Evolutionary conservation across 2,329 filamentous ascomycete genomes (phyloP).

Genomic region (Canariomyces notabilis): DNA sequence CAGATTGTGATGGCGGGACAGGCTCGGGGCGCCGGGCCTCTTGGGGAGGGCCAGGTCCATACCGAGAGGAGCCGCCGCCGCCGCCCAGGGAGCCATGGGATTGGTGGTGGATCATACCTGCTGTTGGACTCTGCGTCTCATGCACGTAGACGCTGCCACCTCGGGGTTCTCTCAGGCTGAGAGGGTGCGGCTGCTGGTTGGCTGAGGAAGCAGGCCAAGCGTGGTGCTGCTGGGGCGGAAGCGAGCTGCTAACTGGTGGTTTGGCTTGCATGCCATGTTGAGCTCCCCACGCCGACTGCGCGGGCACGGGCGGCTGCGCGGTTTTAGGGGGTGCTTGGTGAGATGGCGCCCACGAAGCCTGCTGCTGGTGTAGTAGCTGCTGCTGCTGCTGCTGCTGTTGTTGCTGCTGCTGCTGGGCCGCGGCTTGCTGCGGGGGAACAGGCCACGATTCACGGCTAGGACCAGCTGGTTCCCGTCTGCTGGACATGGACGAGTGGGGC

Average conservation of each 20-base stretch:
- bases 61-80: too few species aligned
- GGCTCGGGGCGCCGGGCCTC: constrained; percentile 18
- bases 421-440: constrained; percentile 27
- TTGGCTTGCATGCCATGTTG: constrained; percentile 24
- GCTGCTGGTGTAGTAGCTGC: constrained; percentile 16
- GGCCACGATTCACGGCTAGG: constrained; percentile 35
- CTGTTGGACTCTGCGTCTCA: constrained; percentile 23
- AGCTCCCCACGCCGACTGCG: constrained; percentile 25
- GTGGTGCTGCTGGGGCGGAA: constrained; percentile 21
- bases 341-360: constrained; percentile 14
- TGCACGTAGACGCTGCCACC: constrained; percentile 20
- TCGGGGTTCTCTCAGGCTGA: constrained; percentile 24
- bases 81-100: constrained; percentile 29
- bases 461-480: constrained; percentile 40
- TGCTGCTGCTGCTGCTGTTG: constrained; percentile 16
- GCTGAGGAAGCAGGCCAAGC: constrained; percentile 24
- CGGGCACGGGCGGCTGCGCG: constrained; percentile 15
- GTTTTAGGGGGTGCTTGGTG: constrained; percentile 22
- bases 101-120: constrained; percentile 25
- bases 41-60: constrained; percentile 20
- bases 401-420: constrained; percentile 19
- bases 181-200: constrained; percentile 23
- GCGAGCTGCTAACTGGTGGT: constrained; percentile 19
- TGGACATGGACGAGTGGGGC: constrained; percentile 40
- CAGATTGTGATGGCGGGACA: neutral